Evolutionary conservation across 345 rosid genomes (phyloP).

Genomic region (Gossypium arboreum): DNA sequence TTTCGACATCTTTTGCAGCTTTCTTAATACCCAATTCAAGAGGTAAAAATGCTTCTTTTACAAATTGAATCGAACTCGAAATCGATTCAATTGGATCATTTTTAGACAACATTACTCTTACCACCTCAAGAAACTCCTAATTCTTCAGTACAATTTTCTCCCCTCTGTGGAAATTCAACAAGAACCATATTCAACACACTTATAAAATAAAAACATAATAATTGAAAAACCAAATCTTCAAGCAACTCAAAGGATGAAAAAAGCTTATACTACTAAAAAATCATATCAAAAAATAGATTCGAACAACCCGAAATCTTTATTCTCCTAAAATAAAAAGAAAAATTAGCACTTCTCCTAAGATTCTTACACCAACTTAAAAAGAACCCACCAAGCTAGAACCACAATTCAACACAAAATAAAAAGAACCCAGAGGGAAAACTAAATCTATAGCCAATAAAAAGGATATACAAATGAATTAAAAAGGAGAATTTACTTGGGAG

Average conservation of each 20-base stretch:
- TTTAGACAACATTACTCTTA: conserved; percentile 46
- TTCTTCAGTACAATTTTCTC: background rate
- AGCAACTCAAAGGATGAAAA: conserved; percentile 41
- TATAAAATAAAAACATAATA: background rate
- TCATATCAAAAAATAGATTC: conserved; percentile 56
- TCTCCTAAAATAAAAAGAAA: background rate
- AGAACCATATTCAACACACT: background rate
- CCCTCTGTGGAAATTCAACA: background rate
- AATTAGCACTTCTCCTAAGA: background rate
- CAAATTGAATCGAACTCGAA: conserved; percentile 52
- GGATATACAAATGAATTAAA: background rate
- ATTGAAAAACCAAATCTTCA: conserved; percentile 22
- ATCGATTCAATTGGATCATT: conserved; percentile 62
- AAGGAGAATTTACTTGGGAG: conserved; percentile 5
- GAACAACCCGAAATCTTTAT: conserved; percentile 22
- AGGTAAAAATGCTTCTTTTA: conserved; percentile 48
- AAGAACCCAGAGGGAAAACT: background rate
- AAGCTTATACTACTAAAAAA: conserved; percentile 54
- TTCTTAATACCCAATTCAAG: conserved; percentile 55
- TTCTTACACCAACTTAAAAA: background rate
- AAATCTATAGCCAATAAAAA: background rate
- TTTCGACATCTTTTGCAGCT: conserved; percentile 56
- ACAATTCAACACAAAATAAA: background rate
- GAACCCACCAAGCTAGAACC: background rate
- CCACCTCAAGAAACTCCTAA: background rate